Base-by-base conservation (phyloP, 371 early-diverging fungal genomes). In the Mortierella sp. region DNA sequence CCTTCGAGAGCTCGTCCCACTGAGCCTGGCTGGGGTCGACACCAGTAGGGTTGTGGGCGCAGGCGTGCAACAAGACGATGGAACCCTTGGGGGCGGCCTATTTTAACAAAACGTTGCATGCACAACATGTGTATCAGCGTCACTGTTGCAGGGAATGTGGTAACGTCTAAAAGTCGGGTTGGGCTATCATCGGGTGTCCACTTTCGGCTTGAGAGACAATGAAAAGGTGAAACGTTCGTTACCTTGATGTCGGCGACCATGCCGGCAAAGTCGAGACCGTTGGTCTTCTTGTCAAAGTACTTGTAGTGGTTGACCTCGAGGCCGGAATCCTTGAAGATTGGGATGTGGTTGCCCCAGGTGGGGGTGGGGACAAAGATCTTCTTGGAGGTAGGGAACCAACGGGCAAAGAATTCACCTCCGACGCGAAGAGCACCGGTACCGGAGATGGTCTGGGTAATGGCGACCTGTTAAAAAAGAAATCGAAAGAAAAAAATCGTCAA, bases 11-110 rank as follows among this genome's bases (percentile, higher is more conserved):
- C 87, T 97, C 91, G 72, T 93, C 90, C 99, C 99, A 99, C 90
- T 99, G 98, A 65, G 89, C 94, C 73, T 90, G 86, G 68, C 97
- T 97, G 56, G 99, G 99, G 89, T 99, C 99, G 55, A 99, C 99
- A 88, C 99, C 99, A 32, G 99, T 98, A 41, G 99, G 99, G 93
- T 99, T 99, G 91, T 99, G 99, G 38, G 99, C 99, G 89, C 99
- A 99, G 60, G 98, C 99, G 89, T 99, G 99, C 75, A 99, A 91
- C 75, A 99, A 91, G 75, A 99, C 93, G 77, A 99, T 90, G 70
- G 98, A 97, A 83, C 96, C 96, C 89, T 93, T 91, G 77, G 98
- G 97, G 72, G 96, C 92, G 75, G 91, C 94, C 92, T 95, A 84
- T 79, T 27, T 46, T 8, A 32, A 2, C 38, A 43, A 75, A 0